phyloP scores from a whole-genome alignment of 139 green algal species.

The Closterium sp. region DNA sequence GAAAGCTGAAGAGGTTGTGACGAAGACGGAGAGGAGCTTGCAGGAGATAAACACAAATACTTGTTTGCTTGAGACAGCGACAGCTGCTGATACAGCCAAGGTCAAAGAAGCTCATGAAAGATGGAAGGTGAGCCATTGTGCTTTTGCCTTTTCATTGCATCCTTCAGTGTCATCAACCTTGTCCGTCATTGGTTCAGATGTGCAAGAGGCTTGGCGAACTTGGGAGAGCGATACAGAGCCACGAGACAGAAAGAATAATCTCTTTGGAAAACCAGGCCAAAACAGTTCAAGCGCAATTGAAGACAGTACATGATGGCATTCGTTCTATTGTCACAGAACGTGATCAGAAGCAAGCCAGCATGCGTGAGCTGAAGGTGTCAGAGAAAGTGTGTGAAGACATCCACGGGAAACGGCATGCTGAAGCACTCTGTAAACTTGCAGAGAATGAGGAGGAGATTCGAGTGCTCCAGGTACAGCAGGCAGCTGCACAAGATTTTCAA shows the following conservation, averaged over 20 bases:
- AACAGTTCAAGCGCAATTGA: background rate
- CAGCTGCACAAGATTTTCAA: background rate
- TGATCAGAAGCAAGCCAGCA: background rate
- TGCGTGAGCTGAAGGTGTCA: background rate
- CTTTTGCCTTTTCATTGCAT: background rate
- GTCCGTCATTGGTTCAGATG: no score
- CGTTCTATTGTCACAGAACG: background rate
- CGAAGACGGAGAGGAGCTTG: conserved; percentile 8
- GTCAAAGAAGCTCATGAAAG: conserved; percentile 15
- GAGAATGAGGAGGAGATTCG: background rate
- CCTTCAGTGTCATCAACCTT: background rate
- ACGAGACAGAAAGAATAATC: background rate
- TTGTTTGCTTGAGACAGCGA: conserved; percentile 14
- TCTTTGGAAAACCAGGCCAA: background rate
- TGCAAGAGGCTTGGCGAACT: background rate
- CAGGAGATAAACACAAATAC: conserved; percentile 19
- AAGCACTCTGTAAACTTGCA: background rate
- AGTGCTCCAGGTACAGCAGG: background rate
- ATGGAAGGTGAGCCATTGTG: background rate
- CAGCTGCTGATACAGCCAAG: conserved; percentile 4
- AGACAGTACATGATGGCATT: background rate
- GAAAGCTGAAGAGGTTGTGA: conserved; percentile 7
- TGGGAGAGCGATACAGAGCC: background rate
- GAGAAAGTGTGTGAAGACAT: background rate
- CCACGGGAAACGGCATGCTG: background rate